Evolutionary conservation across 164 flowering plant species (phyloP), one percentile per base, ranked within the genome.

Genomic region (Chloranthus sessilifolius): DNA sequence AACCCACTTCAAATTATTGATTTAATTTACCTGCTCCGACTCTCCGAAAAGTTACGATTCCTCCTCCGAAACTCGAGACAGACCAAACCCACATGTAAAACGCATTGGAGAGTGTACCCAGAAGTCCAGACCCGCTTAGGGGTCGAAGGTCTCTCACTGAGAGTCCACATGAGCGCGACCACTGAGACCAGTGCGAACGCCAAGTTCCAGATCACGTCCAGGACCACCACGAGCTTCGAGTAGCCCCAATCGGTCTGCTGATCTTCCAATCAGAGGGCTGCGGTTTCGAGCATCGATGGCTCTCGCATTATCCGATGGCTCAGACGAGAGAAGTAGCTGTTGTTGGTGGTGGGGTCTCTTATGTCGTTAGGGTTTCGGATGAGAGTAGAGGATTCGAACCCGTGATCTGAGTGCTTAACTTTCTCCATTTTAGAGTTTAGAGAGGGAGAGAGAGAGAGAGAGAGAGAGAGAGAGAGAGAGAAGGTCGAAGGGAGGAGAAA

Each of bases 41-140:
- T 47, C 15, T 58, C 52, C 26, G 58, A 40, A 17, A 67, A 39
- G 24, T 28, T 43, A 19, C 26, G 26, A 60, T 28, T 43, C 54
- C 64, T 57, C 47, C 67, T 53, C 58, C 58, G 66, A 49, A 40
- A 71, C 55, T 77, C 77, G 56, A 62, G 20, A 50, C 20, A 77
- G 12, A 79, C 70, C 35, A 81, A 69, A 38, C 58, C 88, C 58
- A 81, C 80, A 64, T 84, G 92, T 35, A 81, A 35, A 10, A 77
- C 19, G 28, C 92, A 81, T 63, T 77, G 85, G 10, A 79, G n/a
- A 30, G 79, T 76, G 50, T 84, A 84, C 36, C 88, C 88, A 37
- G 23, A 61, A 24, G 79, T 52, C 92, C 92, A 84, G 53, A 74
- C 38, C 71, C 92, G 66, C 41, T 81, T 50, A 12, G 92, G 92